Base-by-base conservation (phyloP, 2,329 filamentous ascomycete genomes). In the Dryadomyces quercivorus region DNA sequence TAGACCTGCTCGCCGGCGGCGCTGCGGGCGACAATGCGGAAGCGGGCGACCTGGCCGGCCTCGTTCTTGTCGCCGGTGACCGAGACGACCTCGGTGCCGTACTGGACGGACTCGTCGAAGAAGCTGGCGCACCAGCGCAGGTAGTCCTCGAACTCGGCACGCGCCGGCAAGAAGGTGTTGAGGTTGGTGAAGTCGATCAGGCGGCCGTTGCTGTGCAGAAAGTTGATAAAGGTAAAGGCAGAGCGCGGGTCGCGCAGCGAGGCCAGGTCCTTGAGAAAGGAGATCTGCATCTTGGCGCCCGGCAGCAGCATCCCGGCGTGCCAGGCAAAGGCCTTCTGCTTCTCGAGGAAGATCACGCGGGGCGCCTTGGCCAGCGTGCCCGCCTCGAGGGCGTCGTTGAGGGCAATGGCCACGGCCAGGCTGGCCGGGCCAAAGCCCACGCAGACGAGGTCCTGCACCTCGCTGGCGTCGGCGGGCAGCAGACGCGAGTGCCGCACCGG, bases 221-320 rank as follows among this genome's bases (percentile, higher is more conserved):
- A 97, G 71, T 96, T 96, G 65, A 95, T 75, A 71, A 96, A 97
- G 15, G 92, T 97, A 69, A 97, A 97, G 63, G 90, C 80, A 60
- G 88, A 95, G 59, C 86, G 81, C 8, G 92, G 92, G 66, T 97
- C 84, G 56, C 92, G 80, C 61, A 95, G 76, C 3, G 88, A 93
- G 3, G 92, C 92, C 68, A 97, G 80, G 66, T 97, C 92, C 72
- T 97, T 97, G 72, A 97, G 79, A 73, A 95, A 97, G 10, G 88
- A 94, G 62, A 97, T 97, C 67, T 97, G 92, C 92, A 97, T 97
- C 71, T 86, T 90, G 52, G 91, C 88, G 5, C 90, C 91, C 0
- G 90, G 88, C 3, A 97, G 79, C 56, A 96, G 81, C 92, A 97
- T 97, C 57, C 92, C 92, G 0, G 89, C 84, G 69, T 97, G 92